phyloP scores from a whole-genome alignment of 495 filamentous ascomycete genomes.

The Penicillium cosmopolitanum region DNA sequence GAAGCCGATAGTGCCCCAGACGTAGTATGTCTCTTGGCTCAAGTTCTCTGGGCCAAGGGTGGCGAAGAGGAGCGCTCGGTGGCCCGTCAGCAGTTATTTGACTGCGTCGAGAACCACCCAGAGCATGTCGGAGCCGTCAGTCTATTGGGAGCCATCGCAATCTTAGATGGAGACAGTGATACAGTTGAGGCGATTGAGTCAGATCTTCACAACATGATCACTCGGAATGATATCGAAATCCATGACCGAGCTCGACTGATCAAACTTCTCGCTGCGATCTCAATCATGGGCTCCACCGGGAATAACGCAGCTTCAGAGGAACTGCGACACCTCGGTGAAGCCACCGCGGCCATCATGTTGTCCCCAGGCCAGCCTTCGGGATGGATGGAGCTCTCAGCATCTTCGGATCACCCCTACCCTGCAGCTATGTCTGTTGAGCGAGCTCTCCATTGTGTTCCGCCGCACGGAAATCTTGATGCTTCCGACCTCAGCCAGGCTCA shows the following conservation, averaged over 20 bases:
- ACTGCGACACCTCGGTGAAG: conserved; percentile 53
- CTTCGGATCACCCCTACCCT: conserved; percentile 58
- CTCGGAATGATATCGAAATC: conserved; percentile 56
- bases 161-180: conserved; percentile 78
- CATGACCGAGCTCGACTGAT: conserved; percentile 56
- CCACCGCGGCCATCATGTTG: conserved; percentile 74
- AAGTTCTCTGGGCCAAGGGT: conserved; percentile 91
- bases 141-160: conserved; percentile 79
- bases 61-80: conserved; percentile 71
- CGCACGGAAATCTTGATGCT: conserved; percentile 66
- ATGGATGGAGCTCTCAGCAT: conserved; percentile 72
- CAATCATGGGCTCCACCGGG: conserved; percentile 42
- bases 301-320: conserved; percentile 40
- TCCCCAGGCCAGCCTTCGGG: conserved; percentile 73
- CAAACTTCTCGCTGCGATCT: conserved; percentile 60
- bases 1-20: conserved; percentile 81
- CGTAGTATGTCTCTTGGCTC: conserved; percentile 82
- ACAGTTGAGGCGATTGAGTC: conserved; percentile 78
- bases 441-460: conserved; percentile 72
- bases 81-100: conserved; percentile 80
- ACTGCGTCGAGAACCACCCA: conserved; percentile 69
- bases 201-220: conserved; percentile 73
- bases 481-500: conserved; percentile 74
- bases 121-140: conserved; percentile 77
- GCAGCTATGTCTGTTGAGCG: conserved; percentile 81